Evolutionary conservation across 148 eudicot species (phyloP), one percentile per base, ranked within the genome.

Genomic region (Salicornia ramosissima): DNA sequence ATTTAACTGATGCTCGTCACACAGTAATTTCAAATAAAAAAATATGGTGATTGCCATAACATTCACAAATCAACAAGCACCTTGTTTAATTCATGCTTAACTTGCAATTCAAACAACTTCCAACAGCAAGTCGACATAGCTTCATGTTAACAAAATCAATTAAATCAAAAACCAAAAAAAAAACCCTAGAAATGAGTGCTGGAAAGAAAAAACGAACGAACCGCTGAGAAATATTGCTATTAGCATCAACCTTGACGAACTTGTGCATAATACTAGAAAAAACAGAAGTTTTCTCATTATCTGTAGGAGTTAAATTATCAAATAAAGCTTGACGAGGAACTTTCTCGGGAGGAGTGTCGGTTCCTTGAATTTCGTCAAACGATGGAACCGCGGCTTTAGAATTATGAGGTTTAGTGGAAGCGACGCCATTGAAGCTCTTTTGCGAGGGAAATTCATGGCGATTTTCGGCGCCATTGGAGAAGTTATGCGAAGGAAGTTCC

Each of bases 341-440:
- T 81, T 94, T 94, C 82, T 90, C 97, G 19, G 96, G 97, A 31
- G 99, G 97, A 33, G 97, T 95, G n/a, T 86, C 96, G 29, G 77
- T 88, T 55, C 89, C 90, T 62, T 69, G 69, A 57, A 83, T 56
- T 54, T 88, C 91, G 8, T 55, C 88, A 40, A 62, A 53, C 15
- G 76, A 26, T 21, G 71, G 15, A 25, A 34, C 34, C 14, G 73
- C 64, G 24, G 60, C 62, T 59, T 46, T 39, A 47, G 61, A 9
- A 25, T 22, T 60, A 55, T 10, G 30, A 77, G 65, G 55, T 71
- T 71, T 77, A 46, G 4, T 39, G 10, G 40, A 39, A 25, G 6
- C 65, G 69, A 6, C 49, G 63, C 30, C 72, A 34, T 50, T 49
- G 70, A 42, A 63, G 51, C 42, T 54, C 22, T 26, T 65, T 39